phyloP scores from a whole-genome alignment of 352 stramenopile species.

The Phytophthora europaea region DNA sequence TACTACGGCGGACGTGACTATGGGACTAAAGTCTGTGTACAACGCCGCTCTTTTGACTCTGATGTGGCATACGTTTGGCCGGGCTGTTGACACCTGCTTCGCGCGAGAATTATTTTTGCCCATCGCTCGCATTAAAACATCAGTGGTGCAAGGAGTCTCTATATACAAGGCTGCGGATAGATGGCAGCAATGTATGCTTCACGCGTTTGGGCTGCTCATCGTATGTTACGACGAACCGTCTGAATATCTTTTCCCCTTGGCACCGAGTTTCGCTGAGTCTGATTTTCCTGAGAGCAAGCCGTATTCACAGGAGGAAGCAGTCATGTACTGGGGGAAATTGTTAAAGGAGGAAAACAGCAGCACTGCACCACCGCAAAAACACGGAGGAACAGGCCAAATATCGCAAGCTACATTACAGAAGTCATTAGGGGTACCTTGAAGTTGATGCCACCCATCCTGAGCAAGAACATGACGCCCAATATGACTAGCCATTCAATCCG shows the following conservation, averaged over 20 bases:
- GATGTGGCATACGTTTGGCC: not conserved
- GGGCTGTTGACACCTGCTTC: not conserved
- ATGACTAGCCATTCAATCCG: conserved; percentile 5
- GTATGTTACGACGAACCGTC: conserved; percentile 8
- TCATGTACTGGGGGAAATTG: conserved; percentile 9
- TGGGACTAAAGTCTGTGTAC: not conserved
- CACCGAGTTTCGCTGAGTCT: not conserved
- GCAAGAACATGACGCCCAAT: not conserved
- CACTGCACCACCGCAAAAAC: not conserved
- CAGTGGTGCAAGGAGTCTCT: conserved; percentile 13
- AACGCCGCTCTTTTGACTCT: not conserved
- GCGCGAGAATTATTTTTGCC: not conserved
- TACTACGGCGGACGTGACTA: not conserved
- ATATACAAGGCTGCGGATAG: conserved; percentile 12
- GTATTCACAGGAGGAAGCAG: conserved; percentile 14
- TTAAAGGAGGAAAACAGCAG: not conserved
- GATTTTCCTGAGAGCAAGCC: conserved; percentile 10
- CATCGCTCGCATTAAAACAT: conserved; percentile 9
- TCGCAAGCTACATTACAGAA: conserved; percentile 9
- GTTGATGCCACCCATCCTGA: not conserved
- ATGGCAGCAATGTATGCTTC: conserved; percentile 20
- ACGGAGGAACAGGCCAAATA: not conserved
- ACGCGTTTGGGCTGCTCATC: conserved; percentile 14
- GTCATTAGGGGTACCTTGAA: not conserved
- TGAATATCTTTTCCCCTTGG: conserved; percentile 12